Percentiles rank a stretch among this genome's conserved stretches.
Conservation (phyloP, 441 rosid species). For the Erodium trifolium region DNA sequence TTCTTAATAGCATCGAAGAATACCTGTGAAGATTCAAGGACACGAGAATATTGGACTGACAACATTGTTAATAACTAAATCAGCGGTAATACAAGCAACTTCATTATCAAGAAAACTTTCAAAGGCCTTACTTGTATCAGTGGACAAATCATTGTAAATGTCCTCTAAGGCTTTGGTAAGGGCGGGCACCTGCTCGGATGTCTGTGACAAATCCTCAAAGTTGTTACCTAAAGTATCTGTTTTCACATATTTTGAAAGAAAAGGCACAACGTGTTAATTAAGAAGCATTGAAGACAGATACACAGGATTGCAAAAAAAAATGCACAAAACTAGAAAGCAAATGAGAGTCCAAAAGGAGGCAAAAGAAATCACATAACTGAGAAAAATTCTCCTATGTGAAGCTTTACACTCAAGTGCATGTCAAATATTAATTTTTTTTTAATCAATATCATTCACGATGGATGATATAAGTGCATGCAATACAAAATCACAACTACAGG, state of each 20-base stretch:
- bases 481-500: background rate
- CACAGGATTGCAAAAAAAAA: background rate
- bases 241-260: constrained; percentile 7
- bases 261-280: background rate
- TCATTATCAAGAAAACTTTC: constrained; percentile 35
- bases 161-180: constrained; percentile 23
- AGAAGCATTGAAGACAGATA: background rate
- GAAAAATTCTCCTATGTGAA: background rate
- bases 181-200: constrained; percentile 29
- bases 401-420: background rate
- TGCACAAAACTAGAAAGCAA: background rate
- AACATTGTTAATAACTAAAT: constrained; percentile 23
- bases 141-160: constrained; percentile 25
- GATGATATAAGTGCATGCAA: background rate
- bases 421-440: background rate
- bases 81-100: constrained; percentile 19
- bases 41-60: constrained; percentile 31
- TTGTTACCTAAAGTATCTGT: constrained; percentile 23
- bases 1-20: constrained; percentile 63
- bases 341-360: background rate
- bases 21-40: constrained; percentile 55
- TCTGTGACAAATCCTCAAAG: constrained; percentile 25
- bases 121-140: constrained; percentile 26
- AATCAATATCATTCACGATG: background rate
- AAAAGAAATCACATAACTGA: background rate